Evolutionary conservation across 768 basidiomycete species (phyloP).

Genomic region (Chalciporus pseudorubinellus): DNA sequence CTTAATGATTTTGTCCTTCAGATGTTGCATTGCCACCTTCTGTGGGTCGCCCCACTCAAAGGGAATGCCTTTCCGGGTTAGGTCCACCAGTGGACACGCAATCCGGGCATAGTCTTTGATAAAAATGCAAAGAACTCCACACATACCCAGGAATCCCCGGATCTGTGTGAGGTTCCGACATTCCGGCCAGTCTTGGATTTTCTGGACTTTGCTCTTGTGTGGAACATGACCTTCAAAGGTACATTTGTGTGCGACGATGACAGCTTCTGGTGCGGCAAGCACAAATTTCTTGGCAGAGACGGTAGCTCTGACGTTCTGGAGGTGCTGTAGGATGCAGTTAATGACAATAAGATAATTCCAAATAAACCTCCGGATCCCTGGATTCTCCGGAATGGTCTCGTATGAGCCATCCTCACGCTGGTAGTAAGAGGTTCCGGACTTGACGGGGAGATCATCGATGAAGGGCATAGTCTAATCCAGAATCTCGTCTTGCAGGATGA

Average conservation of each 20-base stretch:
- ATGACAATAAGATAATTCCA: constrained; percentile 39
- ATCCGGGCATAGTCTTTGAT: constrained; percentile 27
- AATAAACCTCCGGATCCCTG: constrained; percentile 35
- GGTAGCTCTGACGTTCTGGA: constrained; percentile 37
- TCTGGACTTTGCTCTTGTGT: constrained; percentile 26
- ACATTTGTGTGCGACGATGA: constrained; percentile 39
- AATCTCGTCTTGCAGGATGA: neutral
- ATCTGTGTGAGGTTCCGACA: constrained; percentile 21
- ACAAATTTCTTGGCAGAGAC: constrained; percentile 37
- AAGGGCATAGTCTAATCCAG: neutral
- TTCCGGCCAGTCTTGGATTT: constrained; percentile 32
- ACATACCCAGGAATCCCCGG: constrained; percentile 29
- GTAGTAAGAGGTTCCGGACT: constrained; percentile 26
- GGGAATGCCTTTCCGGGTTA: constrained; percentile 25
- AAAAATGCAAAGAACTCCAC: constrained; percentile 26
- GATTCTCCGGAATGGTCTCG: constrained; percentile 38
- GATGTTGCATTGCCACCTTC: constrained; percentile 4
- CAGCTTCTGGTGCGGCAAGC: constrained; percentile 25
- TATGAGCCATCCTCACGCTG: constrained; percentile 22
- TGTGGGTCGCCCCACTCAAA: constrained; percentile 22
- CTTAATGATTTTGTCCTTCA: constrained; percentile 17
- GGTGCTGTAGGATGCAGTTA: constrained; percentile 36
- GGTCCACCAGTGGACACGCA: constrained; percentile 18
- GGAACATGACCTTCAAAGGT: constrained; percentile 34
- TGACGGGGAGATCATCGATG: neutral